These are phyloP conservation scores for Entophlyctis helioformis DNA, from an alignment of 192 early-diverging fungal genomes.

Conservation along the genomic window DNA sequence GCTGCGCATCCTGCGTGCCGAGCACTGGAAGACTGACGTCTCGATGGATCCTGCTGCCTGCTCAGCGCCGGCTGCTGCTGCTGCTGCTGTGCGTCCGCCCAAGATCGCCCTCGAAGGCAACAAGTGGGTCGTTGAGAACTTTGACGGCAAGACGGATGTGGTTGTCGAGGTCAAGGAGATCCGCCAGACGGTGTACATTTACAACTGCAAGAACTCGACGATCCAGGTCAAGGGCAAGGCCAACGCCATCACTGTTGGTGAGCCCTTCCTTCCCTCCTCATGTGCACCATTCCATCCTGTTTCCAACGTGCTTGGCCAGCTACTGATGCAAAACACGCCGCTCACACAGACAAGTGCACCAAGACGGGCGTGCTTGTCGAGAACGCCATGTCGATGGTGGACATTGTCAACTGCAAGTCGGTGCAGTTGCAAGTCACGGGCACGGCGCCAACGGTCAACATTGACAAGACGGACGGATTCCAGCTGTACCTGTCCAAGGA, in stretches of 20 bases:
- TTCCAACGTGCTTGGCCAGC: too few species aligned
- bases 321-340: too few species aligned
- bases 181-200: conserved; percentile 87
- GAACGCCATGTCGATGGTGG: conserved; percentile 69
- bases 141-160: conserved; percentile 55
- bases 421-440: conserved; percentile 77
- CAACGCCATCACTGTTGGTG: conserved; percentile 79
- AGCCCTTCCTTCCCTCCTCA: too few species aligned
- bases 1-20: too few species aligned
- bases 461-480: conserved; percentile 90
- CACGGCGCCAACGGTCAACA: conserved; percentile 64
- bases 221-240: conserved; percentile 87
- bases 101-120: conserved; percentile 72
- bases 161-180: conserved; percentile 71
- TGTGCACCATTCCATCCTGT: too few species aligned
- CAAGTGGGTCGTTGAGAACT: conserved; percentile 92
- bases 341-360: conserved; percentile 61
- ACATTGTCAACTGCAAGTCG: conserved; percentile 84
- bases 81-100: conserved; percentile 57
- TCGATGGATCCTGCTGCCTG: neutral
- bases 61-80: conserved; percentile 1
- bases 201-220: conserved; percentile 83
- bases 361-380: conserved; percentile 81
- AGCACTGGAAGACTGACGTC: too few species aligned
- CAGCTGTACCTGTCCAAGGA: conserved; percentile 79